These are phyloP conservation scores for Sphaerulina musiva DNA, from an alignment of 2,329 filamentous ascomycete genomes.

Conservation along the genomic window DNA sequence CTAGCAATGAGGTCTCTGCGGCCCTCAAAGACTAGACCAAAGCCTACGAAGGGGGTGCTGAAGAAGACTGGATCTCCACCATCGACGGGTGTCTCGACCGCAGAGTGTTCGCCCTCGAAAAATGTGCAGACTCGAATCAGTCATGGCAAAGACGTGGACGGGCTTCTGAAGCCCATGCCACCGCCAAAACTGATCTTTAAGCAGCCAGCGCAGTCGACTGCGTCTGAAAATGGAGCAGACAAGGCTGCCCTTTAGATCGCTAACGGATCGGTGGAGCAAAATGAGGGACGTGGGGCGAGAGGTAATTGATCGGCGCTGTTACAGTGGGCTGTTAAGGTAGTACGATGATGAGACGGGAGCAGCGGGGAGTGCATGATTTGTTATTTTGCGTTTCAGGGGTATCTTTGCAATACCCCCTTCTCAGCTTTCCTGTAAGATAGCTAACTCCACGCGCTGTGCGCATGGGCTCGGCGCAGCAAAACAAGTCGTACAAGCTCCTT, in stretches of 20 bases:
- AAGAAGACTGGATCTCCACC: slow-evolving; percentile 14
- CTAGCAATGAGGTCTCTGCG: slow-evolving; percentile 5
- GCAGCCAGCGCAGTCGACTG: background rate
- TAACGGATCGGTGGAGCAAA: too few relatives aligned
- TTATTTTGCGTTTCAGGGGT: too few relatives aligned
- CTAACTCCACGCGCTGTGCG: too few relatives aligned
- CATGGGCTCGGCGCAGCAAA: too few relatives aligned
- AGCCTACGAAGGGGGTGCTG: slow-evolving; percentile 18
- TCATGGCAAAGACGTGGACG: background rate
- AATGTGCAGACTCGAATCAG: background rate
- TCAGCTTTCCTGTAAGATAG: too few relatives aligned
- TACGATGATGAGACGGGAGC: too few relatives aligned
- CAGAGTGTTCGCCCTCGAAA: slow-evolving; percentile 4
- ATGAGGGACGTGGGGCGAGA: too few relatives aligned
- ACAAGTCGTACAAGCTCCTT: too few relatives aligned
- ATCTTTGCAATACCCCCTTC: too few relatives aligned
- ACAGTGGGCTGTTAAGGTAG: too few relatives aligned
- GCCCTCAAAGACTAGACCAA: slow-evolving; percentile 12
- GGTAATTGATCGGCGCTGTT: too few relatives aligned
- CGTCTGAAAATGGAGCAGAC: background rate
- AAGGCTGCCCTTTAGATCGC: background rate
- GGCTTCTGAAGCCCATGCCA: background rate
- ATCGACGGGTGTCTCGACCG: slow-evolving; percentile 2
- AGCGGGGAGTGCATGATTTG: too few relatives aligned
- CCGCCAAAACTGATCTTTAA: background rate